Conservation (phyloP, 768 basidiomycete species). For the Lactifluus pinguis region DNA sequence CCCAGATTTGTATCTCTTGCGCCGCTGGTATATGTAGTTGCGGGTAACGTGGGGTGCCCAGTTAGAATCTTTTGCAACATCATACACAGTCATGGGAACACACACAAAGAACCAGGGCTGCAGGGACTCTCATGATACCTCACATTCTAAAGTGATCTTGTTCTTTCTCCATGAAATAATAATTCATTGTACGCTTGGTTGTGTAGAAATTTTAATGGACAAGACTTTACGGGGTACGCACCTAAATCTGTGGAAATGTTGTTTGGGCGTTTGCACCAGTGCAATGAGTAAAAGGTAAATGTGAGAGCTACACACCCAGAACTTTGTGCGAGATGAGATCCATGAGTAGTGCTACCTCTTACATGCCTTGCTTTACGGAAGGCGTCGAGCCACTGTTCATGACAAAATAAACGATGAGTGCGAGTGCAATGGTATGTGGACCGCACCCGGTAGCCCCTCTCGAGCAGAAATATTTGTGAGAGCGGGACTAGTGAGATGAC, state of each 20-base stretch:
- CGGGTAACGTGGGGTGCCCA: neutral
- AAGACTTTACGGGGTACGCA: neutral
- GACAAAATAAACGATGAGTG: neutral
- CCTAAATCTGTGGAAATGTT: neutral
- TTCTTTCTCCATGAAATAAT: neutral
- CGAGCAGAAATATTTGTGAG: constrained; percentile 39
- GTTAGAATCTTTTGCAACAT: neutral
- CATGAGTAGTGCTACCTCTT: too few relatives aligned
- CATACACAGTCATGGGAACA: neutral
- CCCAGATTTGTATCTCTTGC: neutral
- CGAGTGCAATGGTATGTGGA: neutral
- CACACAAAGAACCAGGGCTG: neutral
- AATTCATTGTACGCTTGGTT: neutral
- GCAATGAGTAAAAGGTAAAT: neutral
- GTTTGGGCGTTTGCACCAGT: neutral
- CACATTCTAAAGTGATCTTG: neutral
- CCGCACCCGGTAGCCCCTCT: constrained; percentile 49
- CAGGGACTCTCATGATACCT: neutral
- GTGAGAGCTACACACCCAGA: too few relatives aligned
- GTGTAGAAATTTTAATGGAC: neutral
- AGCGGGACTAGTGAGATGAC: constrained; percentile 44
- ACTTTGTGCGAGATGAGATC: too few relatives aligned
- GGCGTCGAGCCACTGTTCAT: constrained; percentile 46
- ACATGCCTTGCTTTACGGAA: constrained; percentile 46
- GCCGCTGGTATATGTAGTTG: neutral